These are phyloP conservation scores for Erythrophleum ivorense DNA, from an alignment of 331 rosid species.

Conservation along the genomic window DNA sequence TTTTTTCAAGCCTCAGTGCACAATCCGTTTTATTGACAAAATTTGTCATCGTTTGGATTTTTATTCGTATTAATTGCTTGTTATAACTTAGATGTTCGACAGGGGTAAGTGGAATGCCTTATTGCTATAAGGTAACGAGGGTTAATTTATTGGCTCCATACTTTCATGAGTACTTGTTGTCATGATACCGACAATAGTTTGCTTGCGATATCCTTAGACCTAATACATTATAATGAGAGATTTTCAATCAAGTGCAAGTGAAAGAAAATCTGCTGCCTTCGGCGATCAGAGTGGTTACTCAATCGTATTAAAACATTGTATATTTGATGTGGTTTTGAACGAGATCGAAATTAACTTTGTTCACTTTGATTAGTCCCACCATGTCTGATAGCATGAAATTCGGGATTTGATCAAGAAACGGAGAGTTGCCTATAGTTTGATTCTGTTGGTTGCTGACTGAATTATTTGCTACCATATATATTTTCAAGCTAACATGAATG, in stretches of 20 bases:
- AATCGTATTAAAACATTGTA: background rate
- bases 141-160: background rate
- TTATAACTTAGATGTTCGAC: background rate
- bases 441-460: background rate
- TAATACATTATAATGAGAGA: background rate
- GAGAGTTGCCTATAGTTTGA: conserved; percentile 23
- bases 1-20: background rate
- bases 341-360: background rate
- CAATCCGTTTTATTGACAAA: background rate
- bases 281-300: background rate
- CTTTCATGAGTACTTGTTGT: background rate
- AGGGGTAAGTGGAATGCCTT: background rate
- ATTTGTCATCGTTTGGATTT: background rate
- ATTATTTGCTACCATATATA: background rate
- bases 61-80: background rate
- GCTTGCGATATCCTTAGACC: background rate
- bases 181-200: background rate
- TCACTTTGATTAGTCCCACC: background rate
- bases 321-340: background rate
- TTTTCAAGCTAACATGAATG: background rate
- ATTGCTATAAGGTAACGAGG: background rate
- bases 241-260: conserved; percentile 22
- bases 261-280: background rate
- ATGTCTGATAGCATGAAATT: conserved; percentile 16
- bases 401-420: conserved; percentile 6